Percentiles rank a stretch among this genome's conserved stretches.
Evolutionary conservation across 768 basidiomycete species (phyloP).

Genomic region (Boletus huronensis): DNA sequence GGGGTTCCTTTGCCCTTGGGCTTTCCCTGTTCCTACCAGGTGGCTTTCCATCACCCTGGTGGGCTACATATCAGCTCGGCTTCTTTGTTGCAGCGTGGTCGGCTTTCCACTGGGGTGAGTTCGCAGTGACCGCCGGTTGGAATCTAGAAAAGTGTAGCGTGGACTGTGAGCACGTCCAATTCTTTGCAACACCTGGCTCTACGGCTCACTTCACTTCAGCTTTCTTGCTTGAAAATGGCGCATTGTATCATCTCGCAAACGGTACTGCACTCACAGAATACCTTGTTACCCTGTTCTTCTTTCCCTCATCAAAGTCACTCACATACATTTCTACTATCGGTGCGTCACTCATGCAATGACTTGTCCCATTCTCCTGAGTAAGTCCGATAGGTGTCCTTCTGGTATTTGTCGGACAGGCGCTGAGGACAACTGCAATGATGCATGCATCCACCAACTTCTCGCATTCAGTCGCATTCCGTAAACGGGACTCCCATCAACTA

Average conservation of each 20-base stretch:
- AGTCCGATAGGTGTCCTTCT: constrained; percentile 53
- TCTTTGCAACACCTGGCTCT: neutral
- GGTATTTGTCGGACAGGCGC: constrained; percentile 65
- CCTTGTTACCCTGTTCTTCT: constrained; percentile 62
- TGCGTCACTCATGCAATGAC: constrained; percentile 28
- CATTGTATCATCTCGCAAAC: constrained; percentile 83
- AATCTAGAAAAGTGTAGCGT: constrained; percentile 89
- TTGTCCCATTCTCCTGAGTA: neutral
- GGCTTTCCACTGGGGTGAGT: constrained; percentile 91
- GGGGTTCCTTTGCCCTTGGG: constrained; percentile 63
- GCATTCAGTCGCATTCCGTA: constrained; percentile 77
- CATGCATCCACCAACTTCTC: constrained; percentile 93
- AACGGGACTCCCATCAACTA: constrained; percentile 68
- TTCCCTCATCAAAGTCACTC: constrained; percentile 58
- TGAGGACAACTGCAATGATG: constrained; percentile 94
- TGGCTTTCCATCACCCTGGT: constrained; percentile 47
- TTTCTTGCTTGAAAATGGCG: constrained; percentile 89
- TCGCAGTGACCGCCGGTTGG: constrained; percentile 94
- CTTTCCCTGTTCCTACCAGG: constrained; percentile 46
- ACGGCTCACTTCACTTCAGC: constrained; percentile 45
- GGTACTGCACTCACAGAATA: constrained; percentile 76
- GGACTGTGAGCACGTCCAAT: constrained; percentile 64
- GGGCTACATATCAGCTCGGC: constrained; percentile 73
- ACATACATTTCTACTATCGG: constrained; percentile 60
- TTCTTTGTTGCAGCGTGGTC: constrained; percentile 84